Evolutionary conservation across 108 stramenopile species (phyloP).

Genomic region (Nitzschia sp.): DNA sequence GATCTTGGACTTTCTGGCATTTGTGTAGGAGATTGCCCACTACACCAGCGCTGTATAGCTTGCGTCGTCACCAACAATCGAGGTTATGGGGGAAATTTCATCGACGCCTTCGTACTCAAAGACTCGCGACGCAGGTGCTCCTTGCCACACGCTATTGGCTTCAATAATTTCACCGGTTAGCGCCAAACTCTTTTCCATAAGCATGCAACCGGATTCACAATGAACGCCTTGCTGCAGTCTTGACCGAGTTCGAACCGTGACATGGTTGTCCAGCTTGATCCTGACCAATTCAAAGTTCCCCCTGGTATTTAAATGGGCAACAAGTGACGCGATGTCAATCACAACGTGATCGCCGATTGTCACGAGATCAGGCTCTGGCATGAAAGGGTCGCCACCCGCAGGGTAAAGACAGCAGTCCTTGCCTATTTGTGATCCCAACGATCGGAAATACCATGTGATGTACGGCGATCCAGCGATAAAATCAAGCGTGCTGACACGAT

Average conservation of each 20-base stretch:
- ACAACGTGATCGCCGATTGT: slow-evolving; percentile 54
- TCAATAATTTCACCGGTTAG: slow-evolving; percentile 69
- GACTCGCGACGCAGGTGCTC: slow-evolving; percentile 50
- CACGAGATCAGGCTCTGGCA: slow-evolving; percentile 68
- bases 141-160: slow-evolving; percentile 61
- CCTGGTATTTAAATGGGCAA: slow-evolving; percentile 65
- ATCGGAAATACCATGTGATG: slow-evolving; percentile 40
- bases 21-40: neutral
- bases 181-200: slow-evolving; percentile 65
- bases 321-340: slow-evolving; percentile 59
- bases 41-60: slow-evolving; percentile 10
- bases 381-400: slow-evolving; percentile 58
- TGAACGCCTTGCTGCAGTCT: slow-evolving; percentile 52
- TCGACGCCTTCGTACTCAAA: slow-evolving; percentile 15
- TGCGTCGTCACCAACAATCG: neutral
- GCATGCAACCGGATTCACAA: slow-evolving; percentile 52
- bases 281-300: slow-evolving; percentile 59
- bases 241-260: slow-evolving; percentile 47
- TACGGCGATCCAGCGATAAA: slow-evolving; percentile 48
- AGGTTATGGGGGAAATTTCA: neutral
- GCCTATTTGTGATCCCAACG: slow-evolving; percentile 46
- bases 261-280: slow-evolving; percentile 44
- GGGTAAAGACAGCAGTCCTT: slow-evolving; percentile 60
- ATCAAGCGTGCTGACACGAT: slow-evolving; percentile 36
- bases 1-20: neutral